Percentiles rank a stretch among this genome's conserved stretches.
Conservation (phyloP, 2,329 filamentous ascomycete genomes). For the Fonsecaea nubica region DNA sequence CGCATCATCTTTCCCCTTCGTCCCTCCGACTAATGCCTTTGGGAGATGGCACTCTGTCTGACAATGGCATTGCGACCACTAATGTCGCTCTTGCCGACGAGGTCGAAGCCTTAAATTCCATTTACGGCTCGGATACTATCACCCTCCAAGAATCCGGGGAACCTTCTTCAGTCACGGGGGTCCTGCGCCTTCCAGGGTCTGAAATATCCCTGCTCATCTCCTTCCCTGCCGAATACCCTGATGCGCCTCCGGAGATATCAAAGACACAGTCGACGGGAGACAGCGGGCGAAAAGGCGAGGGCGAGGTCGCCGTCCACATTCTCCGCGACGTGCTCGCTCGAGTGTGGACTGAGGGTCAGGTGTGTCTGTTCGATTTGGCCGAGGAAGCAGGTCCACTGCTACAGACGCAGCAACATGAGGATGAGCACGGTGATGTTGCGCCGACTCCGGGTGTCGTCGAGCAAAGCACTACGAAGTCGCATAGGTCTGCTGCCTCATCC, state of each 20-base stretch:
- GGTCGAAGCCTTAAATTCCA: conserved; percentile 57
- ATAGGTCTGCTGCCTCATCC: conserved; percentile 36
- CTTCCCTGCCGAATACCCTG: conserved; percentile 78
- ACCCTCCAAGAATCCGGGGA: conserved; percentile 25
- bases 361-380: conserved; percentile 90
- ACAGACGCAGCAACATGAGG: conserved; percentile 60
- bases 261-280: conserved; percentile 80
- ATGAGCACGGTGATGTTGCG: conserved; percentile 34
- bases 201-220: conserved; percentile 61
- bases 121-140: conserved; percentile 62
- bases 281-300: conserved; percentile 70
- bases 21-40: conserved; percentile 28
- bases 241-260: conserved; percentile 72
- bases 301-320: conserved; percentile 71
- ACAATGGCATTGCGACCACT: conserved; percentile 3
- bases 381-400: conserved; percentile 64
- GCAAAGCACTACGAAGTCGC: conserved; percentile 33
- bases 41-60: conserved; percentile 16
- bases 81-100: conserved; percentile 55
- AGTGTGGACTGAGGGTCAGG: conserved; percentile 75
- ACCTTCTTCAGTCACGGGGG: conserved; percentile 54
- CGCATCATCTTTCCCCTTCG: neutral
- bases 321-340: conserved; percentile 70
- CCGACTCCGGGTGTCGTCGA: conserved; percentile 24
- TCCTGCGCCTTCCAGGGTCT: conserved; percentile 71